Evolutionary conservation across 2,329 filamentous ascomycete species (phyloP).

Genomic region (Pseudocercospora vitis): DNA sequence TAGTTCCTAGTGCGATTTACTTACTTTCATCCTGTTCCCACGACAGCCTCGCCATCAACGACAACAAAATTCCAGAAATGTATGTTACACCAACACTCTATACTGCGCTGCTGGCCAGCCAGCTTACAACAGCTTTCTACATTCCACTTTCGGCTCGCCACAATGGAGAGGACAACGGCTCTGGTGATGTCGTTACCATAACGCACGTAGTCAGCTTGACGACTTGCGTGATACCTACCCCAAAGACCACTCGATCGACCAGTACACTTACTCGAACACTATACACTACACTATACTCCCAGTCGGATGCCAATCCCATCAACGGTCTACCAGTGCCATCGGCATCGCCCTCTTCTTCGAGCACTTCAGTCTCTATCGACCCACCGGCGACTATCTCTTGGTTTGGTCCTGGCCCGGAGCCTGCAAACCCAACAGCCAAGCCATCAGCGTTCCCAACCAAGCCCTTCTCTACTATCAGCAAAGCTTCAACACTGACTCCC

Average conservation of each 20-base stretch:
- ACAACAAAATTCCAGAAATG: slow-evolving; percentile 5
- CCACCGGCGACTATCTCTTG: background rate
- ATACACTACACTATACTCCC: background rate
- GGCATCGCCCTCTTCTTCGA: background rate
- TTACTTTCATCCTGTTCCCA: too few species aligned
- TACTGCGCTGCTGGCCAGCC: slow-evolving; percentile 17
- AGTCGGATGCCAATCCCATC: background rate
- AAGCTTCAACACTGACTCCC: background rate
- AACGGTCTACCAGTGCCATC: slow-evolving; percentile 3
- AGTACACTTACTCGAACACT: background rate
- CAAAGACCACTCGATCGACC: background rate
- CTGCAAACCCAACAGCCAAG: slow-evolving; percentile 7
- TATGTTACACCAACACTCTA: slow-evolving; percentile 4
- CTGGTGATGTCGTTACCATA: slow-evolving; percentile 1
- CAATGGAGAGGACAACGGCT: background rate
- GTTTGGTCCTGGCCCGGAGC: background rate
- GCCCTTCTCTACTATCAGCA: background rate
- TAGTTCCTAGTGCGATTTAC: too few species aligned
- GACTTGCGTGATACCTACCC: background rate
- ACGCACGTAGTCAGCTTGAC: slow-evolving; percentile 9
- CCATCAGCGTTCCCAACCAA: slow-evolving; percentile 4
- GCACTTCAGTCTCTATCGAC: background rate
- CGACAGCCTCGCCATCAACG: too few species aligned
- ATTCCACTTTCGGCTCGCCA: slow-evolving; percentile 4
- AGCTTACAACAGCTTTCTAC: slow-evolving; percentile 9